phyloP scores from a whole-genome alignment of 106 monocot genomes.

The Cymbidium sinense region DNA sequence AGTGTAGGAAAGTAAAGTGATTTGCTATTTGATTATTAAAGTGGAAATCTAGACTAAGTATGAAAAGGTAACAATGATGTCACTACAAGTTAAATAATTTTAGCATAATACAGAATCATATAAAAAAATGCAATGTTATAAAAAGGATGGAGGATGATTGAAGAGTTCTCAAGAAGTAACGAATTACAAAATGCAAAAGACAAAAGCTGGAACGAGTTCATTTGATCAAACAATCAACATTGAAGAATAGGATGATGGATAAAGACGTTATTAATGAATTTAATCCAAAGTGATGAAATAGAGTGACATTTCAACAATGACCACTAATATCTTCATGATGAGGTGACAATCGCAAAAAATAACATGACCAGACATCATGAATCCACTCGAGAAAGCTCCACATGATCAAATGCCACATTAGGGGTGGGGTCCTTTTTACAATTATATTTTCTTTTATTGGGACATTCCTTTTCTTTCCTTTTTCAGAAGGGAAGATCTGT shows the following conservation, averaged over 20 bases:
- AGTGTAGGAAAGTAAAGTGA: neutral
- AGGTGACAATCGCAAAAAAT: no score
- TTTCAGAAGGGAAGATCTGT: no score
- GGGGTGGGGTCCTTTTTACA: no score
- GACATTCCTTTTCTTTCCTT: no score
- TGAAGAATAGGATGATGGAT: neutral
- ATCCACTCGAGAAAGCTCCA: no score
- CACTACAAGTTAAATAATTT: neutral
- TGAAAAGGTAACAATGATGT: neutral
- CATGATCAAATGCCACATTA: no score
- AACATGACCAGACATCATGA: no score
- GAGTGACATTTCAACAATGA: no score
- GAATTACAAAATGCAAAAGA: neutral
- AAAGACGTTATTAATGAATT: no score
- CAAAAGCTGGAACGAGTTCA: neutral
- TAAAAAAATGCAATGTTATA: neutral
- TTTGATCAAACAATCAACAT: neutral
- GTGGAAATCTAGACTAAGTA: neutral
- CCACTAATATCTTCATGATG: no score
- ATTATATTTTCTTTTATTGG: no score
- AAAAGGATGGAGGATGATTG: neutral
- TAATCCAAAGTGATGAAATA: no score
- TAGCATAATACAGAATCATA: neutral
- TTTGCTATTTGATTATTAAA: neutral
- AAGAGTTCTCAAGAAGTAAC: neutral